Evolutionary conservation across 2,329 filamentous ascomycete genomes (phyloP), one percentile per base, ranked within the genome.

Genomic region (Calonectria hongkongensis): DNA sequence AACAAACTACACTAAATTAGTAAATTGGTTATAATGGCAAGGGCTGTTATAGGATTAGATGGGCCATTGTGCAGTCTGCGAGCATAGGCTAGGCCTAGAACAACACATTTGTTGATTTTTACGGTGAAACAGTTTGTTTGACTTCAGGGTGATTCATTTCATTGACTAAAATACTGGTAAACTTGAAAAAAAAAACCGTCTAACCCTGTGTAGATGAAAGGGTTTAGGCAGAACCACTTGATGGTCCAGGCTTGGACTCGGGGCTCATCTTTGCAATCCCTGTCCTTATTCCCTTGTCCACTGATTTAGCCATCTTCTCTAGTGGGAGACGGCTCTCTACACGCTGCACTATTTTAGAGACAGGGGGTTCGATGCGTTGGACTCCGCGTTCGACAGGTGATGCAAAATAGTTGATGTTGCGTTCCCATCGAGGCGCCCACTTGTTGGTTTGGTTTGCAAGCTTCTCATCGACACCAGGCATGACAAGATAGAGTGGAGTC

Each of bases 401-500:
- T 10, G 84, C 83, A 80, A 91, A 88, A 84, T 87, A 88, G 74
- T 83, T 87, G 79, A 91, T 87, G 82, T 90, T 90, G 66, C 86
- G 85, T 82, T 91, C 89, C 90, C 90, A 92, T 69, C 88, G 87
- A 21, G 89, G 89, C 4, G 89, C 90, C 90, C 90, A 91, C 78
- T 88, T 87, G 71, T 85, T 84, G 4, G 90, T 91, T 81, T 90
- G 89, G 28, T 83, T 82, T 67, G 88, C 86, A 43, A 91, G 80
- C 51, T 86, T 86, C 81, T 91, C 88, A 75, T 90, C 87, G 71
- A 88, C 88, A 43, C 89, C 88, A 30, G 89, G 90, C 70, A 90
- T 85, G 79, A 90, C 85, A 78, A 91, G 85, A 84, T 90, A 91
- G 78, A 92, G 86, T 33, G 90, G 90, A 1, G 89, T 87, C 68